Conservation (phyloP, 352 stramenopile genomes). For the Bremia lactucae region DNA sequence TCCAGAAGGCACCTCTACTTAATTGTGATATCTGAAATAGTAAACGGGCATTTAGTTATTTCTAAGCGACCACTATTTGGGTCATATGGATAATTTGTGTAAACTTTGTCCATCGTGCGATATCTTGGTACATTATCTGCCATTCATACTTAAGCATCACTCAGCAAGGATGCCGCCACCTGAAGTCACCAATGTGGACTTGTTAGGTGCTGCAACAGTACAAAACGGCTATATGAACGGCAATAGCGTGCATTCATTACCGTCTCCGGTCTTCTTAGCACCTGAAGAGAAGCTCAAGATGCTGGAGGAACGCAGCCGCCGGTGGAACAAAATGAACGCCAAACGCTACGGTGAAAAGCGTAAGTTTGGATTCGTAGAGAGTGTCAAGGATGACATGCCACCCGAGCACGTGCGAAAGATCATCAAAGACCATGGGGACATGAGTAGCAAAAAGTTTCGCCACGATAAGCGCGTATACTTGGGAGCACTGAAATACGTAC, state of each 20-base stretch:
- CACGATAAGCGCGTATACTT: slow-evolving; percentile 99
- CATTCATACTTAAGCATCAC: slow-evolving; percentile 14
- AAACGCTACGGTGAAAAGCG: slow-evolving; percentile 92
- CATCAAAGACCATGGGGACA: slow-evolving; percentile 98
- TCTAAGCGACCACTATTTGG: no score
- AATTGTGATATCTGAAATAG: no score
- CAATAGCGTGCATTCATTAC: background rate
- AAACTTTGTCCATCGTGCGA: background rate
- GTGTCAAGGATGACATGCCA: slow-evolving; percentile 86
- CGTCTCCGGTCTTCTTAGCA: slow-evolving; percentile 10
- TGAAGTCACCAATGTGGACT: slow-evolving; percentile 18
- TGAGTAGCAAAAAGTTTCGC: slow-evolving; percentile 99
- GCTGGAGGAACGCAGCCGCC: slow-evolving; percentile 72
- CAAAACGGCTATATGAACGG: slow-evolving; percentile 7
- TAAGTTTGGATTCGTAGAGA: slow-evolving; percentile 91
- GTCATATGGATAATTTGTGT: no score
- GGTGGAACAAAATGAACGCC: slow-evolving; percentile 85
- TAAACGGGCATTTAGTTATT: no score
- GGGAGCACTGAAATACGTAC: slow-evolving; percentile 99
- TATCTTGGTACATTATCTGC: background rate
- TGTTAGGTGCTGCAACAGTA: slow-evolving; percentile 10
- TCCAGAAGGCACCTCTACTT: no score
- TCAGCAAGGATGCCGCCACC: slow-evolving; percentile 15
- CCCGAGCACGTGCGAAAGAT: slow-evolving; percentile 99
- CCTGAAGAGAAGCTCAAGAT: slow-evolving; percentile 50